These are phyloP conservation scores for Lactarius psammicola DNA, from an alignment of 768 basidiomycete species.

Conservation along the genomic window DNA sequence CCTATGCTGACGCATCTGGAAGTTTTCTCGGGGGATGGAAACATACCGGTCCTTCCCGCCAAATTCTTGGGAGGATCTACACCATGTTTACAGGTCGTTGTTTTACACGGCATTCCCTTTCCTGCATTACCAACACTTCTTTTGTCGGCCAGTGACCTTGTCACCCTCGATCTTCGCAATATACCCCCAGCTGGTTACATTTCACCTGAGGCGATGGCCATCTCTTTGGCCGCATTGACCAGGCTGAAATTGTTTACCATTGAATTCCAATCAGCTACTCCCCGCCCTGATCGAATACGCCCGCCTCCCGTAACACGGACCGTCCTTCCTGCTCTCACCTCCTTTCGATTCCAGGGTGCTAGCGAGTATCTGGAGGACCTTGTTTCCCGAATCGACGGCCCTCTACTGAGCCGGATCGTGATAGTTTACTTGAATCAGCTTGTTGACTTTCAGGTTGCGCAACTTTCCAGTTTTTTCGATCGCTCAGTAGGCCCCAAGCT, in stretches of 20 bases:
- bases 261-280: neutral
- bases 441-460: neutral
- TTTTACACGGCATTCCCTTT: neutral
- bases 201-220: neutral
- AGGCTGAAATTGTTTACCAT: neutral
- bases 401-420: neutral
- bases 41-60: neutral
- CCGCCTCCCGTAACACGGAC: neutral
- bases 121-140: neutral
- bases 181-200: neutral
- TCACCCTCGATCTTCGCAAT: neutral
- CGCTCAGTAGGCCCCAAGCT: no score
- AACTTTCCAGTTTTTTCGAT: neutral
- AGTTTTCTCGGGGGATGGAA: neutral
- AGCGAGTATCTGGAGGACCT: neutral
- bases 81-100: neutral
- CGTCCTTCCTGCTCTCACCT: neutral
- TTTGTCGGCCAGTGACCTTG: neutral
- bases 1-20: neutral
- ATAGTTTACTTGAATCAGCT: neutral
- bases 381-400: neutral
- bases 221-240: neutral
- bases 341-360: neutral
- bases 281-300: neutral
- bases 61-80: neutral